phyloP scores from a whole-genome alignment of 208 protist genomes.

The Crithidia acanthocephali region DNA sequence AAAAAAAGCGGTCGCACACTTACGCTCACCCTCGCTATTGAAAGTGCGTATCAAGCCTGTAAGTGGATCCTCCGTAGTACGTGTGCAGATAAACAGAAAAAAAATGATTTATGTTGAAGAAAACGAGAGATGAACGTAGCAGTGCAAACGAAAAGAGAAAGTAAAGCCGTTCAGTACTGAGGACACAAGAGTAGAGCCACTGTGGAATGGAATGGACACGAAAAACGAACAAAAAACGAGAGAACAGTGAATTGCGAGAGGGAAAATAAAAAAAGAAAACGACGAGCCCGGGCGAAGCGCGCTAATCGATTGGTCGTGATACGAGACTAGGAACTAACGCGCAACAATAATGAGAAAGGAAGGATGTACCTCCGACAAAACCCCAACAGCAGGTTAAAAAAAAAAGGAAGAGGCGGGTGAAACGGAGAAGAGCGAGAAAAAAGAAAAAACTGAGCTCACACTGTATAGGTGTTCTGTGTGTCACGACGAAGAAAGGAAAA shows the following conservation, averaged over 20 bases:
- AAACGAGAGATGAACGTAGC: slow-evolving; percentile 7
- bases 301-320: slow-evolving; percentile 1
- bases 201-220: not conserved
- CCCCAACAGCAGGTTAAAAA: slow-evolving; percentile 1
- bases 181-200: not conserved
- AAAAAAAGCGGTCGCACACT: too few relatives aligned
- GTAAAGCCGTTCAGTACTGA: slow-evolving; percentile 9
- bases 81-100: slow-evolving; percentile 7
- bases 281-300: not conserved
- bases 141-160: slow-evolving; percentile 14
- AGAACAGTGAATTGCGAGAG: slow-evolving; percentile 1
- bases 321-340: slow-evolving; percentile 2
- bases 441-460: not conserved
- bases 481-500: not conserved
- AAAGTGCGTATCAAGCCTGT: too few relatives aligned
- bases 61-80: too few relatives aligned
- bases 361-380: slow-evolving; percentile 1
- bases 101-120: not conserved
- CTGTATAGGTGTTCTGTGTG: not conserved
- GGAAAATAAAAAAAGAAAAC: slow-evolving; percentile 1
- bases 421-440: not conserved
- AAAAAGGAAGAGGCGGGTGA: not conserved
- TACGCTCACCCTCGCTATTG: too few relatives aligned
- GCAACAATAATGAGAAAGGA: slow-evolving; percentile 3
- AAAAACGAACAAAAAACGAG: too few relatives aligned